Percentiles rank a stretch among this genome's conserved stretches.
Conservation (phyloP, 2,329 filamentous ascomycete genomes). For the Dactylonectria estremocensis region DNA sequence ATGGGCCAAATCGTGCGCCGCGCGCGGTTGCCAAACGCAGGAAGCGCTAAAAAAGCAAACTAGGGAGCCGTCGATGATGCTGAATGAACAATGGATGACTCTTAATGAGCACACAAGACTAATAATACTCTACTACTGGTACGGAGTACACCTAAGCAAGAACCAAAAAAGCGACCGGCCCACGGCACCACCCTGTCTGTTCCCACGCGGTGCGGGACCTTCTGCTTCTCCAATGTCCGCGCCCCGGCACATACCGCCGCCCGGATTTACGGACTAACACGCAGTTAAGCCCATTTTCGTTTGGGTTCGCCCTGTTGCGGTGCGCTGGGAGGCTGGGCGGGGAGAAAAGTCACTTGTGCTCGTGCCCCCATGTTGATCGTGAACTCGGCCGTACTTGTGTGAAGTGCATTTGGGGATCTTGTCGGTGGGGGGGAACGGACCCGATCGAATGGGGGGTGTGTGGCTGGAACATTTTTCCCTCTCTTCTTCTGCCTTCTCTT, state of each 20-base stretch:
- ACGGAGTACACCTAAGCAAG: too few species aligned
- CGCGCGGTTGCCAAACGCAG: constrained; percentile 31
- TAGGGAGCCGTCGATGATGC: constrained; percentile 33
- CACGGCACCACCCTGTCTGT: too few species aligned
- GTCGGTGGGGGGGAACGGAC: not conserved
- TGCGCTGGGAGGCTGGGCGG: not conserved
- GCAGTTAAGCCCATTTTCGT: constrained; percentile 26
- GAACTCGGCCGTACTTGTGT: not conserved
- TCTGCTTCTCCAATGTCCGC: constrained; percentile 4
- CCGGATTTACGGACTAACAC: constrained; percentile 47
- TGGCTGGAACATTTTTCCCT: not conserved
- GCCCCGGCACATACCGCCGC: constrained; percentile 23
- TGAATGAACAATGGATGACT: constrained; percentile 40
- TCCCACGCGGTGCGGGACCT: constrained; percentile 1
- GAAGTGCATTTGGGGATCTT: not conserved
- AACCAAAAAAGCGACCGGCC: too few species aligned
- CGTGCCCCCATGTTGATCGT: not conserved
- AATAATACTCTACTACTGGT: not conserved
- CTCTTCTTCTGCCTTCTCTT: not conserved
- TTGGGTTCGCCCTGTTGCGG: not conserved
- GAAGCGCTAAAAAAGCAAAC: not conserved
- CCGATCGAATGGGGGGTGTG: not conserved
- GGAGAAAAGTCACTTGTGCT: not conserved
- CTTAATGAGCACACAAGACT: constrained; percentile 34
- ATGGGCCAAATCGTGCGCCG: not conserved